phyloP scores from a whole-genome alignment of 352 stramenopile species.

The Phytophthora nicotianae region DNA sequence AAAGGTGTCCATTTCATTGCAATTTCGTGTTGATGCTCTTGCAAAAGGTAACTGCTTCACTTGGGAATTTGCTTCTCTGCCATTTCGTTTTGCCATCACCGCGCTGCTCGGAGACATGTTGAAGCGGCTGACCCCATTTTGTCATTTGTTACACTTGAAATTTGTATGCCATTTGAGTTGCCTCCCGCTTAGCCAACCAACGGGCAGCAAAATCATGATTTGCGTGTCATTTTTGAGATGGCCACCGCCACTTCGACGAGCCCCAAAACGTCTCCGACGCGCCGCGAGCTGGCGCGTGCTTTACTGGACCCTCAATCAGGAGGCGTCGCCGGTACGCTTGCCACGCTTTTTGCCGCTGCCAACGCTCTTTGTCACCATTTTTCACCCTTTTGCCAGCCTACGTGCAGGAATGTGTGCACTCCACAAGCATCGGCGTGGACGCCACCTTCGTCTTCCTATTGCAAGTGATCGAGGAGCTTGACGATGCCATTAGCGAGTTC shows the following conservation, averaged over 20 bases:
- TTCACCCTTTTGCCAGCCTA: slow-evolving; percentile 40
- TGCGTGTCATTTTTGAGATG: slow-evolving; percentile 21
- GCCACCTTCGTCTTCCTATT: slow-evolving; percentile 65
- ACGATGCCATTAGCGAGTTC: slow-evolving; percentile 53
- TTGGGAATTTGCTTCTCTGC: background rate
- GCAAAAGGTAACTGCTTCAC: background rate
- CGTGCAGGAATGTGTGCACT: slow-evolving; percentile 81
- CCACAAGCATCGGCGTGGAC: slow-evolving; percentile 59
- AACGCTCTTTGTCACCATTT: background rate
- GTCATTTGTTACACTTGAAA: slow-evolving; percentile 12
- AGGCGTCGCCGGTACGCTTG: slow-evolving; percentile 34
- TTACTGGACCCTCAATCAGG: slow-evolving; percentile 33
- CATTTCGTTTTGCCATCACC: background rate
- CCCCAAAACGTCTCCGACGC: slow-evolving; percentile 2
- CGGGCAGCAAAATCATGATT: slow-evolving; percentile 14
- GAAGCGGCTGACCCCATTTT: slow-evolving; percentile 16
- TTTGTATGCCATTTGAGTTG: slow-evolving; percentile 17
- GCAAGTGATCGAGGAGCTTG: slow-evolving; percentile 70
- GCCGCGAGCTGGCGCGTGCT: slow-evolving; percentile 32
- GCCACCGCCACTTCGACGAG: slow-evolving; percentile 15
- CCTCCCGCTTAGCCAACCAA: slow-evolving; percentile 20
- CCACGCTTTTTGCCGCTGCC: background rate
- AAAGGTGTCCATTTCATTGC: too few relatives aligned
- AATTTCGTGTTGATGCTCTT: slow-evolving; percentile 2
- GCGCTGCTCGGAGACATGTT: slow-evolving; percentile 25